These are phyloP conservation scores for Termitomyces sp. DNA, from an alignment of 768 basidiomycete genomes.

Conservation along the genomic window DNA sequence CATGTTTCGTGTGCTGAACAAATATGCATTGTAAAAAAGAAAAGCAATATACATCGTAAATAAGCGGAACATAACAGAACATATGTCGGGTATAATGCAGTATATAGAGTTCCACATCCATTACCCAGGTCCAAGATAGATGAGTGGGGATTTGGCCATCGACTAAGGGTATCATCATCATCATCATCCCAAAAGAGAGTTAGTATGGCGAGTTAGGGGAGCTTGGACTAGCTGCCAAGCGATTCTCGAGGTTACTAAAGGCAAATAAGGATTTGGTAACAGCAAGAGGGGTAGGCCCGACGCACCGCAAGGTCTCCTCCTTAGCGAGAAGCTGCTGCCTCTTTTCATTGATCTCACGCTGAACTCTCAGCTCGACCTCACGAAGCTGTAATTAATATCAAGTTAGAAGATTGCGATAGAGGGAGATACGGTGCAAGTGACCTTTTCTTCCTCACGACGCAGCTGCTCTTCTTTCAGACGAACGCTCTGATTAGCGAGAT, in stretches of 20 bases:
- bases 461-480: conserved; percentile 90
- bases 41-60: conserved; percentile 5
- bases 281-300: neutral
- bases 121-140: conserved; percentile 11
- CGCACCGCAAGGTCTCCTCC: conserved; percentile 72
- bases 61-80: neutral
- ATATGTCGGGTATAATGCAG: conserved; percentile 8
- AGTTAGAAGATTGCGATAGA: neutral
- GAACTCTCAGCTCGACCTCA: conserved; percentile 81
- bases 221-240: conserved; percentile 45
- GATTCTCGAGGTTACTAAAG: conserved; percentile 51
- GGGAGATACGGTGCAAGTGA: conserved; percentile 12
- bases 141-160: neutral
- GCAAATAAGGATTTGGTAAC: neutral
- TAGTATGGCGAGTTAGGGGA: conserved; percentile 16
- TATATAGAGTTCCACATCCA: conserved; percentile 12
- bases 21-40: neutral
- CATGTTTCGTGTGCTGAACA: neutral
- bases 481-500: conserved; percentile 80
- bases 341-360: conserved; percentile 85
- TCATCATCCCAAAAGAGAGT: neutral
- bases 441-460: conserved; percentile 82
- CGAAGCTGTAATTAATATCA: conserved; percentile 44
- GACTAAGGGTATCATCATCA: conserved; percentile 6
- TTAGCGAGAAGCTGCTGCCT: conserved; percentile 82